Conservation (phyloP, 495 filamentous ascomycete genomes). For the Neurospora sp. region DNA sequence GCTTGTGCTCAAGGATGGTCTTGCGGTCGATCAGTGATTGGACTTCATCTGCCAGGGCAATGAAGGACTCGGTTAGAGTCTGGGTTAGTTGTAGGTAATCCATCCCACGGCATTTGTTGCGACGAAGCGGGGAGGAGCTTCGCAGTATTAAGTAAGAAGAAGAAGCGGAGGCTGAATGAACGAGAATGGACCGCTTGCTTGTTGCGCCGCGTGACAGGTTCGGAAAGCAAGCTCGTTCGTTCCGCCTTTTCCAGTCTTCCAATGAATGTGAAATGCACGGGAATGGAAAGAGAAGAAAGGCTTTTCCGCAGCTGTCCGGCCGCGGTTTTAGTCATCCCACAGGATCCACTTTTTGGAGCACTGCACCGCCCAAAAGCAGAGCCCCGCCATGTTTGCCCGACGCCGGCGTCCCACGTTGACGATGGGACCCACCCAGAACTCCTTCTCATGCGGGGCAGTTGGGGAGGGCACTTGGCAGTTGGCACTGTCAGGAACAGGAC, state of each 20-base stretch:
- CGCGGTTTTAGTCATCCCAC: conserved; percentile 1
- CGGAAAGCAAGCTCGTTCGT: background rate
- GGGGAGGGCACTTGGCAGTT: background rate
- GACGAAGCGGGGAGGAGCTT: background rate
- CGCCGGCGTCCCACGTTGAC: background rate
- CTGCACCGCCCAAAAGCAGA: background rate
- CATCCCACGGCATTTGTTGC: conserved; percentile 26
- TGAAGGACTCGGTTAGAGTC: conserved; percentile 51
- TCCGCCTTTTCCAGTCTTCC: background rate
- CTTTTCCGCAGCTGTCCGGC: background rate
- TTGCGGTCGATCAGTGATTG: conserved; percentile 45
- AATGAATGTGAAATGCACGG: background rate
- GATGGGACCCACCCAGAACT: background rate
- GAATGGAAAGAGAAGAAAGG: background rate
- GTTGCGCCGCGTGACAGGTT: background rate
- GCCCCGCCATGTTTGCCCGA: conserved; percentile 2
- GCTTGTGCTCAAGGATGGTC: conserved; percentile 46
- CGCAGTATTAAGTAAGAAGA: background rate
- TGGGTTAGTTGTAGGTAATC: conserved; percentile 31
- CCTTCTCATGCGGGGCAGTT: background rate
- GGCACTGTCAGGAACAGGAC: background rate
- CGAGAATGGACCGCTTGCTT: conserved; percentile 8
- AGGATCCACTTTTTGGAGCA: background rate
- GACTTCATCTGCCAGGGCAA: conserved; percentile 50
- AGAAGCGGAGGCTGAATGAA: background rate